Evolutionary conservation across 176 grass and related monocot species (phyloP).

Genomic region (Phyllostachys edulis): DNA sequence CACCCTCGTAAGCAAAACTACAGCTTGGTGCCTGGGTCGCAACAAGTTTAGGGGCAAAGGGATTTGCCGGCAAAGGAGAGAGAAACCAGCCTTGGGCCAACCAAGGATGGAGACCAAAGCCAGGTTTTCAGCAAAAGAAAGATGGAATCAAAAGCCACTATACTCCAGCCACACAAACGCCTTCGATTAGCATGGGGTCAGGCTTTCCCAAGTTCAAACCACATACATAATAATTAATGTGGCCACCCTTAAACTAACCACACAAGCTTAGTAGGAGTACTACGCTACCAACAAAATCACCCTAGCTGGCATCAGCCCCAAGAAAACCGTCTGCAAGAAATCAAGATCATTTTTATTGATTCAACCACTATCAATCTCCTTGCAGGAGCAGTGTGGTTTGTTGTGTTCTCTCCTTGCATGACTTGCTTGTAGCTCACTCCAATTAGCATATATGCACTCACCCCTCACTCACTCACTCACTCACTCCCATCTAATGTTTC

Average conservation of each 20-base stretch:
- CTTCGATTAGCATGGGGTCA: constrained; percentile 4
- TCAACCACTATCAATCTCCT: background rate
- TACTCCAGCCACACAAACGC: background rate
- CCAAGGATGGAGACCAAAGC: constrained; percentile 44
- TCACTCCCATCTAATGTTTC: constrained; percentile 11
- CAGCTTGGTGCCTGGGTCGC: constrained; percentile 17
- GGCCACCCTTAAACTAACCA: constrained; percentile 19
- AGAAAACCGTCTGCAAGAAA: constrained; percentile 27
- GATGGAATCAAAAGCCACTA: background rate
- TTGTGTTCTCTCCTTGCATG: background rate
- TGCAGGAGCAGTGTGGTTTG: too few species aligned
- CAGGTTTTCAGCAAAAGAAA: constrained; percentile 43
- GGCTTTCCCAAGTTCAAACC: constrained; percentile 21
- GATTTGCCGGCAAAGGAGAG: constrained; percentile 32
- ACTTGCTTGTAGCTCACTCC: constrained; percentile 57
- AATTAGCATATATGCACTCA: background rate
- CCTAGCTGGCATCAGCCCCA: constrained; percentile 33
- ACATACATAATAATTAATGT: background rate
- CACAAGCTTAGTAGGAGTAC: background rate
- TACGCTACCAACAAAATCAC: background rate
- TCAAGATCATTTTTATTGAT: background rate
- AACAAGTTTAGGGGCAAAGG: background rate
- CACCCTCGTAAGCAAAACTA: background rate
- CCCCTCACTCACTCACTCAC: background rate
- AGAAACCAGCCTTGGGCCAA: constrained; percentile 35